These are phyloP conservation scores for Xerocomellus intermedius DNA, from an alignment of 768 basidiomycete species.

Conservation along the genomic window DNA sequence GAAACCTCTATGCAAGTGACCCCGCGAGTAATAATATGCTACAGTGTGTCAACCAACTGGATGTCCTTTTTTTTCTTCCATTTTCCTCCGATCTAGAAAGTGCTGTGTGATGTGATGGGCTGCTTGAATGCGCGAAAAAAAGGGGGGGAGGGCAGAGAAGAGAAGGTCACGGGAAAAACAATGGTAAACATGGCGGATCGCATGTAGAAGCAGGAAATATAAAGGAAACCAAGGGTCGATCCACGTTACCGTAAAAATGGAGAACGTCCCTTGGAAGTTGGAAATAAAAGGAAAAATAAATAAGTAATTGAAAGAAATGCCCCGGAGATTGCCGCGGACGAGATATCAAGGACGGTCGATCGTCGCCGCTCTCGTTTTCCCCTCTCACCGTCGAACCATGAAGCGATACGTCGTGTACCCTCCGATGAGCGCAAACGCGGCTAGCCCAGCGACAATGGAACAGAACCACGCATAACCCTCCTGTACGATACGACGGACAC, in stretches of 20 bases:
- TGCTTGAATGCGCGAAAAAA: neutral
- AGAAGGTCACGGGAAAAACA: neutral
- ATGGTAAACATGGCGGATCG: neutral
- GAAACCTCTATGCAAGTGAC: neutral
- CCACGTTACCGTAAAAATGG: neutral
- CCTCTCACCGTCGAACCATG: conserved; percentile 49
- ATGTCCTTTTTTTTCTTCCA: neutral
- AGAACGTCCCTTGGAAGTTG: neutral
- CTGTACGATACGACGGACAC: neutral
- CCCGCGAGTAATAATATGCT: neutral
- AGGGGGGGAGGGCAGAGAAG: neutral
- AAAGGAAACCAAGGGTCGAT: neutral
- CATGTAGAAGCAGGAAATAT: neutral
- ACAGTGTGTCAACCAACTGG: neutral
- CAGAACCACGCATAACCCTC: conserved; percentile 79
- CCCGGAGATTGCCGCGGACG: too few relatives aligned
- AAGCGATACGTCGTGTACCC: conserved; percentile 78
- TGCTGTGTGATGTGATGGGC: neutral
- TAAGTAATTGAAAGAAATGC: neutral
- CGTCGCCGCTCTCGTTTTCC: neutral
- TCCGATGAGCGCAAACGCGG: conserved; percentile 78
- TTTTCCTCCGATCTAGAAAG: neutral
- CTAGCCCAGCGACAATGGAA: conserved; percentile 78
- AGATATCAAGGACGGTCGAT: neutral
- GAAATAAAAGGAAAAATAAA: neutral